These are phyloP conservation scores for Darksidea phi DNA, from an alignment of 495 filamentous ascomycete species.

Conservation along the genomic window DNA sequence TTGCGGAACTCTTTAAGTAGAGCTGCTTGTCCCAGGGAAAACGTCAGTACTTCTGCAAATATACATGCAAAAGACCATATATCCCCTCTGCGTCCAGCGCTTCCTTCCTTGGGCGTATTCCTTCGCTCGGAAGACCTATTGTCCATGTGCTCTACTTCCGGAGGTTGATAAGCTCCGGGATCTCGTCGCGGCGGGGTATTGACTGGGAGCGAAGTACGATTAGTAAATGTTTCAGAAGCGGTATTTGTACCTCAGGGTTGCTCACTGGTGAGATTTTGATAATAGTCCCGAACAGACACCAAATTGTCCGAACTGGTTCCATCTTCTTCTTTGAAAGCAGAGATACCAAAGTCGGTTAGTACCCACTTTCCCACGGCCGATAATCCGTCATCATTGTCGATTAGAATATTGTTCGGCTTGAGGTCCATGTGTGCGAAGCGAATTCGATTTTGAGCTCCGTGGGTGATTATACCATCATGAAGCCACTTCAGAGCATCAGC, in stretches of 20 bases:
- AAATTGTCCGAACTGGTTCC: not conserved
- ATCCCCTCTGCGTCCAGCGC: slow-evolving; percentile 5
- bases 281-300: slow-evolving; percentile 7
- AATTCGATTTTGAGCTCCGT: not conserved
- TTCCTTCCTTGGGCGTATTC: not conserved
- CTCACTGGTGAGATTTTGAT: slow-evolving; percentile 5
- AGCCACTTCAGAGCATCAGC: slow-evolving; percentile 5
- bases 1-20: slow-evolving; percentile 2
- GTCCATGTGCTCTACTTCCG: not conserved
- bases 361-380: slow-evolving; percentile 12
- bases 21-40: not conserved
- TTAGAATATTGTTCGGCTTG: slow-evolving; percentile 14
- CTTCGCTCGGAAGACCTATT: not conserved
- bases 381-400: not conserved
- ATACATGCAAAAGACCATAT: slow-evolving; percentile 14
- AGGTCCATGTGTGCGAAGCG: slow-evolving; percentile 10
- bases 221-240: no score
- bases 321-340: slow-evolving; percentile 11
- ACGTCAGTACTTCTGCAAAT: slow-evolving; percentile 1
- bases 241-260: no score
- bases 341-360: slow-evolving; percentile 9
- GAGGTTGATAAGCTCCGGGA: slow-evolving; percentile 7
- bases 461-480: not conserved
- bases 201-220: not conserved
- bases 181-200: not conserved